A percentile compares a stretch with the other conserved stretches of the same genome.
These are phyloP conservation scores for Vicia faba DNA, from an alignment of 306 rosid genomes.

Conservation along the genomic window DNA sequence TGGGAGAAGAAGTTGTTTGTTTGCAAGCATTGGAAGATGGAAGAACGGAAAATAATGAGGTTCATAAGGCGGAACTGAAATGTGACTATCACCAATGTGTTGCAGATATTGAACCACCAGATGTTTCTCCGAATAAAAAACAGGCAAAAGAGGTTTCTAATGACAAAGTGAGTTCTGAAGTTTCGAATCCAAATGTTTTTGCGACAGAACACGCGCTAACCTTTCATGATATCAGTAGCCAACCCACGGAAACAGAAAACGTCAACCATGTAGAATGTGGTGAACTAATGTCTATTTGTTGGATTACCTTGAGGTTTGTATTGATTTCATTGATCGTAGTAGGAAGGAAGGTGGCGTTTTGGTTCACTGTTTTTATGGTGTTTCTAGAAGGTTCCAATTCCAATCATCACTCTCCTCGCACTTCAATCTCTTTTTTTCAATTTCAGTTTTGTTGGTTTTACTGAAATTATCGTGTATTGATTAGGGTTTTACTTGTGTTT, in stretches of 20 bases:
- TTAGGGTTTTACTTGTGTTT: too few relatives aligned
- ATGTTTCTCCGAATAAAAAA: constrained; percentile 60
- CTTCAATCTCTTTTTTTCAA: too few relatives aligned
- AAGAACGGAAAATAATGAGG: constrained; percentile 48
- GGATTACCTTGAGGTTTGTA: too few relatives aligned
- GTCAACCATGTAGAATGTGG: constrained; percentile 65
- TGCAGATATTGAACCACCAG: constrained; percentile 44
- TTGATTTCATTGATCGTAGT: too few relatives aligned
- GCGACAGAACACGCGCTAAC: constrained; percentile 57
- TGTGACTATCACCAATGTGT: constrained; percentile 58
- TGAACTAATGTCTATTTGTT: constrained; percentile 67
- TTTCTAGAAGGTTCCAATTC: too few relatives aligned
- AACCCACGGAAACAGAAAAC: constrained; percentile 49
- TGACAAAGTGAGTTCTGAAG: constrained; percentile 88
- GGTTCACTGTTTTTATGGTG: too few relatives aligned
- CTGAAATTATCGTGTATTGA: too few relatives aligned
- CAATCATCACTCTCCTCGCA: too few relatives aligned
- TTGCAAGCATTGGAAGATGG: constrained; percentile 48
- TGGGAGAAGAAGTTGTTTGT: constrained; percentile 76
- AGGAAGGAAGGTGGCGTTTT: too few relatives aligned
- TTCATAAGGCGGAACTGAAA: constrained; percentile 59
- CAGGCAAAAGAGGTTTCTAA: constrained; percentile 75
- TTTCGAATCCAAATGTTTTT: constrained; percentile 67
- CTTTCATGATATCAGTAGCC: constrained; percentile 84
- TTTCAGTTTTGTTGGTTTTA: too few relatives aligned